A percentile compares a stretch with the other conserved stretches of the same genome.
Evolutionary conservation across 345 rosid genomes (phyloP).

Genomic region (Citrus mangshanensis): DNA sequence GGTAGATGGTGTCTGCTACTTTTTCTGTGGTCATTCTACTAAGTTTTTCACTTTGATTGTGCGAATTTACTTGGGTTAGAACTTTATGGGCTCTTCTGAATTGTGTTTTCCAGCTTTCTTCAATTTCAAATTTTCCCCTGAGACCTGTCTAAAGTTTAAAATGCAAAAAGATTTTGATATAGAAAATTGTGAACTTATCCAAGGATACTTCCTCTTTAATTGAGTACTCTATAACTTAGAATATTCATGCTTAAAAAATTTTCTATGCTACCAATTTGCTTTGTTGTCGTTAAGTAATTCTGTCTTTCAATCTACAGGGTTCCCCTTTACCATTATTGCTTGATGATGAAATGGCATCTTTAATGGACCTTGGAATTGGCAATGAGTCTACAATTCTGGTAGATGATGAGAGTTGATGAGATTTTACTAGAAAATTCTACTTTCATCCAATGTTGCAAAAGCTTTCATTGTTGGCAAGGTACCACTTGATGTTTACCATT

Average conservation of each 20-base stretch:
- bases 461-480: not conserved
- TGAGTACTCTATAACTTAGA: not conserved
- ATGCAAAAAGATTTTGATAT: not conserved
- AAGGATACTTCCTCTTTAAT: not conserved
- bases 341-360: slow-evolving; percentile 70
- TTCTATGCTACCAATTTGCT: not conserved
- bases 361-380: slow-evolving; percentile 68
- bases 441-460: not conserved
- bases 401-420: slow-evolving; percentile 54
- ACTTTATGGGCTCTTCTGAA: not conserved
- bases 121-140: not conserved
- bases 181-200: not conserved
- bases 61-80: not conserved
- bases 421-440: not conserved
- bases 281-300: not conserved
- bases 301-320: slow-evolving; percentile 41
- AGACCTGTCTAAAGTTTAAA: not conserved
- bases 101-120: not conserved
- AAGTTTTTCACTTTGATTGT: not conserved
- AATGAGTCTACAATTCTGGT: slow-evolving; percentile 61
- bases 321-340: slow-evolving; percentile 69
- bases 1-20: not conserved
- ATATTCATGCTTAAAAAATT: not conserved
- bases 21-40: not conserved
- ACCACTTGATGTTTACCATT: not conserved